These are phyloP conservation scores for Carex arenaria DNA, from an alignment of 202 grass and related monocot genomes.

Conservation along the genomic window DNA sequence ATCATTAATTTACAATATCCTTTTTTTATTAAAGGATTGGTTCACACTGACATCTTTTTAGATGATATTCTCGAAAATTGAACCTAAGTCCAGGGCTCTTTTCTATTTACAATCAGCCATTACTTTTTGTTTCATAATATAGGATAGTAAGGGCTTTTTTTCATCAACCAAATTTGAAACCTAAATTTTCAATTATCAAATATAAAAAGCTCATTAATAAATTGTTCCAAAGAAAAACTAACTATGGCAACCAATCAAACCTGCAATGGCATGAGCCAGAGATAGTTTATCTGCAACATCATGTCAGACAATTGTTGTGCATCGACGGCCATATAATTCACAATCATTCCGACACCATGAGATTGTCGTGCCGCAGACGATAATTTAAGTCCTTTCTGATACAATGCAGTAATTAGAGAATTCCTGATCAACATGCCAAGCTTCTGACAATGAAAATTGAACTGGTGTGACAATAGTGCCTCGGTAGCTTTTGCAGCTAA, in stretches of 20 bases:
- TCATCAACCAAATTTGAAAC: no score
- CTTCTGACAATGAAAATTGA: slow-evolving; percentile 98
- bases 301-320: slow-evolving; percentile 96
- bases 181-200: no score
- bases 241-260: slow-evolving; percentile 6
- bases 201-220: neutral
- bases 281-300: slow-evolving; percentile 93
- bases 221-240: neutral
- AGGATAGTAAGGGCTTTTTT: no score
- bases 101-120: no score
- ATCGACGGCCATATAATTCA: slow-evolving; percentile 98
- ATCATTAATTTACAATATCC: no score
- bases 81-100: no score
- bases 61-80: no score
- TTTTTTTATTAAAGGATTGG: no score
- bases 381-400: slow-evolving; percentile 67
- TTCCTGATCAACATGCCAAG: slow-evolving; percentile 85
- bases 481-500: slow-evolving; percentile 66
- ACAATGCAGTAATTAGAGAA: slow-evolving; percentile 71
- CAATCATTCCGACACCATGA: slow-evolving; percentile 89
- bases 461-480: slow-evolving; percentile 77
- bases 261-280: slow-evolving; percentile 98
- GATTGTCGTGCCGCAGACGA: slow-evolving; percentile 70
- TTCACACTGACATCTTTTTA: no score
- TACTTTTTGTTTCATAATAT: no score